Base-by-base conservation (phyloP, 306 rosid genomes). In the Trifolium dubium region DNA sequence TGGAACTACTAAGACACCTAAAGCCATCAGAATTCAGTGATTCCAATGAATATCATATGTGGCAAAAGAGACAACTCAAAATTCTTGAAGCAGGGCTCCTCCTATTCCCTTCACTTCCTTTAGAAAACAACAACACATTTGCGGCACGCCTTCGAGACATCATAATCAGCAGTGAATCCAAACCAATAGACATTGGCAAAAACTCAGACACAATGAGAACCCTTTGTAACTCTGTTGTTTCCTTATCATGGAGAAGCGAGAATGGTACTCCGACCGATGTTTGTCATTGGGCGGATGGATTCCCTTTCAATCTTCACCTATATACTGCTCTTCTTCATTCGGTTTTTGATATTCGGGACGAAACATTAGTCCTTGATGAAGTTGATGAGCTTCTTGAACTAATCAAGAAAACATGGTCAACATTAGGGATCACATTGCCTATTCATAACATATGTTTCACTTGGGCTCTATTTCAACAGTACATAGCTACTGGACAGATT, bases 231-330 rank as follows among this genome's bases (percentile, higher is more conserved):
- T 82, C 98, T 1, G 92, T 89, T 1, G 92, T 90, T 64, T 88
- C 96, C 15, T 72, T 91, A 9, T 80, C 98, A 0, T 91, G 97
- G 92, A 85, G 91, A 14, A 89, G 85, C 54, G 11, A 81, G 32
- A 83, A 78, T 5, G 89, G 92, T 5, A 83, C 85, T 32, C 97
- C 96, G 1, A 80, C 97, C 28, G 96, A 90, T 58, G 90, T 93
- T 12, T 94, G 97, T 18, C 97, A 91, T 70, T 94, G 98, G 97
- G 97, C 92, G 6, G 97, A 94, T 68, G 97, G 98, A 4, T 91
- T 76, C 81, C 98, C 98, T 15, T 59, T 94, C 73, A 94, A 88
- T 88, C 55, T 92, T 32, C 87, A 91, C 67, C 67, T 94, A 51
- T 94, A 94, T 13, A 81, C 77, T 5, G 64, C 90, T 50, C 92